Base-by-base conservation (phyloP, 2,329 filamentous ascomycete genomes). In the Ascochyta koolunga region DNA sequence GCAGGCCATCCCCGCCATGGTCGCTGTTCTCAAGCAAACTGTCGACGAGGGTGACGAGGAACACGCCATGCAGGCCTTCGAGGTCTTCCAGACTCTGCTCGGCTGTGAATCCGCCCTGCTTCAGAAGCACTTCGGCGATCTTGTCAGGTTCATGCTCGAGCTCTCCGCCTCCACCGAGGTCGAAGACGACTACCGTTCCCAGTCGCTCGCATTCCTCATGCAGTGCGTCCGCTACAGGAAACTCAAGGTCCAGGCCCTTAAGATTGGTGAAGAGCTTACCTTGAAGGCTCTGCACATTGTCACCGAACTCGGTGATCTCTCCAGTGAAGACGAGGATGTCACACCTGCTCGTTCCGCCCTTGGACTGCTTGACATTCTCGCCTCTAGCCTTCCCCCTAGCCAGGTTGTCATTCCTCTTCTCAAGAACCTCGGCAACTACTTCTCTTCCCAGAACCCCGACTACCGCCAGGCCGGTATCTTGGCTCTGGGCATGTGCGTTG, bases 1-100 rank as follows among this genome's bases (percentile, higher is more conserved):
- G 76, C 82, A 84, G 61, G 86, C 95, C 50, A 83, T 98, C 56
- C 93, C 95, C 10, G 79, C 86, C 67, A 95, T 98, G 89, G 93
- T 98, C 55, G 85, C 87, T 60, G 91, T 97, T 10, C 83, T 98
- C 62, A 95, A 96, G 82, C 84, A 88, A 59, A 86, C 90, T 22
- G 89, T 98, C 54, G 85, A 91, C 66, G 83, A 84, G 52, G 84
- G 85, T 52, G 89, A 97, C 66, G 93, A 97, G 66, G 93, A 96
- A 72, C 89, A 89, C 73, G 88, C 90, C 65, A 91, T 93, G 81
- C 88, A 93, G 72, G 86, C 91, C 22, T 99, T 98, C 67, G 95
- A 98, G 74, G 92, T 96, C 63, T 96, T 98, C 84, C 95, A 98
- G 80, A 95, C 91, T 44, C 88, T 97, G 68, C 85, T 99, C 48